phyloP scores from a whole-genome alignment of 352 stramenopile species.

The Elongisporangium undulatum region DNA sequence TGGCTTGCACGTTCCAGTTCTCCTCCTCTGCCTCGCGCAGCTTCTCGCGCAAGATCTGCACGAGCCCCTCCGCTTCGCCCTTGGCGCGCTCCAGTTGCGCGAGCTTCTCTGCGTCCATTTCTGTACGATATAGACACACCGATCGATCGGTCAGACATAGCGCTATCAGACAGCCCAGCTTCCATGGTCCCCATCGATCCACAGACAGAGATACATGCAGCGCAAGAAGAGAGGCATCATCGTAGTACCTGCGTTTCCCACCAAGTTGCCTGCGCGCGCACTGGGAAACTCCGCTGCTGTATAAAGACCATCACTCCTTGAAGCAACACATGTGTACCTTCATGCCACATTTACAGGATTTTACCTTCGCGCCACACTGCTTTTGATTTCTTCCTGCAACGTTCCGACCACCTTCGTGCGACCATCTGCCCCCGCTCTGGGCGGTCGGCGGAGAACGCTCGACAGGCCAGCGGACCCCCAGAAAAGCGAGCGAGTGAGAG shows the following conservation, averaged over 20 bases:
- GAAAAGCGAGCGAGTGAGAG: slow-evolving; percentile 11
- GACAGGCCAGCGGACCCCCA: not conserved
- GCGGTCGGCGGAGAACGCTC: not conserved
- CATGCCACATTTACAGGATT: too few species aligned
- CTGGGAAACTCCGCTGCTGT: not conserved
- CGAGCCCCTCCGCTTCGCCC: slow-evolving; percentile 43
- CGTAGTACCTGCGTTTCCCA: not conserved
- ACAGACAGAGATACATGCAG: not conserved
- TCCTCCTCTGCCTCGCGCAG: slow-evolving; percentile 47
- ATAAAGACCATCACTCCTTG: not conserved
- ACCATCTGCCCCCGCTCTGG: not conserved
- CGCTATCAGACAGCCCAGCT: not conserved
- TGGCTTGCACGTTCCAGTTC: slow-evolving; percentile 56
- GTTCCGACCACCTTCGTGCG: slow-evolving; percentile 4
- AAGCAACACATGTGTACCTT: not conserved
- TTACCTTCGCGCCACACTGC: not conserved
- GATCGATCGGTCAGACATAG: not conserved
- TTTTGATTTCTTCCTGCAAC: not conserved
- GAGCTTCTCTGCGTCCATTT: slow-evolving; percentile 12
- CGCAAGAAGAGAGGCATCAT: not conserved
- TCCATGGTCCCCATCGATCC: not conserved
- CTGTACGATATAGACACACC: not conserved
- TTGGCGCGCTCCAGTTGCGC: slow-evolving; percentile 43
- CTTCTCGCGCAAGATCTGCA: slow-evolving; percentile 45
- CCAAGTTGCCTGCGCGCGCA: not conserved